Conservation (phyloP, 352 stramenopile species). For the Phytophthora podocarpi region DNA sequence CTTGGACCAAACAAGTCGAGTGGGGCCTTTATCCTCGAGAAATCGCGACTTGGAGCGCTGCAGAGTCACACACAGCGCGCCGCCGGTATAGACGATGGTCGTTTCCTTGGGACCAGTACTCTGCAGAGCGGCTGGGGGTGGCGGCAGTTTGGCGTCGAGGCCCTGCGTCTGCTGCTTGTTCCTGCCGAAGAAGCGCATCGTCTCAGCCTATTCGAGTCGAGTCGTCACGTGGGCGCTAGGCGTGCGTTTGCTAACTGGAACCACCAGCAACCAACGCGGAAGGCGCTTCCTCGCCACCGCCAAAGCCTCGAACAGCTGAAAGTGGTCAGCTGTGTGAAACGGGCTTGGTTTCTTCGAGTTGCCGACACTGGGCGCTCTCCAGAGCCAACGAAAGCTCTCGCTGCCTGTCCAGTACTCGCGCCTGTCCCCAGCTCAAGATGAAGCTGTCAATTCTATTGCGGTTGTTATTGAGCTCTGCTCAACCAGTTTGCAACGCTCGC, state of each 20-base stretch:
- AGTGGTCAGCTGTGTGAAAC: constrained; percentile 26
- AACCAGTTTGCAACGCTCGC: background rate
- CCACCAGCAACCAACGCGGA: constrained; percentile 2
- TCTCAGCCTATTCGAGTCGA: background rate
- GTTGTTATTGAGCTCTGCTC: too few species aligned
- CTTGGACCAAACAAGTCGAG: constrained; percentile 51
- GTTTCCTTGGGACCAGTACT: background rate
- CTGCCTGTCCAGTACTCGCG: constrained; percentile 7
- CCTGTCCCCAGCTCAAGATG: constrained; percentile 7
- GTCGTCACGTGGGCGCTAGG: constrained; percentile 7
- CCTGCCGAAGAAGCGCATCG: constrained; percentile 24
- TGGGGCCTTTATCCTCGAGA: constrained; percentile 32
- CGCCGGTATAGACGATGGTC: constrained; percentile 41
- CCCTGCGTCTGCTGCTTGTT: constrained; percentile 11
- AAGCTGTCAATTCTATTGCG: background rate
- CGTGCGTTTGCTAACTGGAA: constrained; percentile 19
- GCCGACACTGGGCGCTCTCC: background rate
- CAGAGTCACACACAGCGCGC: constrained; percentile 44
- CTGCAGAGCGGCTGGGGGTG: constrained; percentile 4
- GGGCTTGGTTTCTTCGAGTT: background rate
- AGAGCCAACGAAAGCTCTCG: background rate
- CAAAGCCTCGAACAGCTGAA: constrained; percentile 15
- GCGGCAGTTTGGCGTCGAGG: constrained; percentile 12
- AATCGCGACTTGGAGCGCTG: constrained; percentile 45
- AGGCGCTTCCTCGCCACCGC: background rate